Evolutionary conservation across 2,329 filamentous ascomycete genomes (phyloP), one percentile per base, ranked within the genome.

Genomic region (Plenodomus biglobosus): DNA sequence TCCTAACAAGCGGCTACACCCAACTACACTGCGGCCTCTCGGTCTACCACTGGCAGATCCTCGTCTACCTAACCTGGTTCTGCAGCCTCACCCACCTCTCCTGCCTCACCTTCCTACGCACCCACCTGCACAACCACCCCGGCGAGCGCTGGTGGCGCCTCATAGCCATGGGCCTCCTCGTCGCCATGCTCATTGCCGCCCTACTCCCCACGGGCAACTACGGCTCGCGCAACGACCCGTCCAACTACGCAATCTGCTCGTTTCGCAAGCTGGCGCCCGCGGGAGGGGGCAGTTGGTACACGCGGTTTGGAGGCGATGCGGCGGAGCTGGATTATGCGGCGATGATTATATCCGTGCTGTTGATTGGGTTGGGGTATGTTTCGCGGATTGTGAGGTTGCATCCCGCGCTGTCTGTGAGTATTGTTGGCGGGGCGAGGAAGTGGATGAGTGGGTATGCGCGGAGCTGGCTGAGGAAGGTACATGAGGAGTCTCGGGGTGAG

Each of bases 41-140:
- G 7, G 40, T 37, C n/a, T 59, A 57, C 19, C 56, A 59, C 27
- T 57, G 51, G 49, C 51, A 55, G 24, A 46, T 43, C 15, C 21
- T 57, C 8, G 46, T 55, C 6, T 43, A 52, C 20, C 39, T 59
- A 3, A 54, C 54, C 10, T 59, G 50, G 51, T 55, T 57, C 19
- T 52, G 49, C 3, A 52, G 47, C 37, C 21, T 52, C 2, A 55
- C 51, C 2, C 54, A 57, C 15, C 42, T 57, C 1, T 49, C 40
- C 18, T 55, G 47, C 22, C 27, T 57, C 2, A 53, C 54, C 3
- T 46, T 50, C 24, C 52, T 50, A 20, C 46, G 53, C 35, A 48
- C 50, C 35, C 24, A 50, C 22, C 34, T 49, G 18, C 35, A 35
- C 15, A 38, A 45, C 8, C 45, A 40, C 40, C 42, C 32, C 30